Percentiles rank a stretch among this genome's conserved stretches.
Conservation (phyloP, 257 asterid genomes). For the Verbascum thapsus region DNA sequence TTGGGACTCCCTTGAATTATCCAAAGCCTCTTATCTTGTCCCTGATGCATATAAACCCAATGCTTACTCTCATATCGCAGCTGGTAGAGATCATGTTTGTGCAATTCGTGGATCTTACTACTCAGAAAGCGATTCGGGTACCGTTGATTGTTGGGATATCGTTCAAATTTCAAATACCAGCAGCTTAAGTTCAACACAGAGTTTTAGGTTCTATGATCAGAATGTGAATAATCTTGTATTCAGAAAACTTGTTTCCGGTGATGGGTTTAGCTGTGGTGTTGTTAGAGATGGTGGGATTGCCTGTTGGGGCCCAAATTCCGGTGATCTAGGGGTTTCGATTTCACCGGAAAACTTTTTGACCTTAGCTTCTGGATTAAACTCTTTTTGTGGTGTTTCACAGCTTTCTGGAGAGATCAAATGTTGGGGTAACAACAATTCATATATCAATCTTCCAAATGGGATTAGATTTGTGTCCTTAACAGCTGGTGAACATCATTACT, state of each 20-base stretch:
- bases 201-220: constrained; percentile 51
- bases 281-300: constrained; percentile 54
- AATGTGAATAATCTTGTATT: constrained; percentile 41
- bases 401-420: constrained; percentile 64
- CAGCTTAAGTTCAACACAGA: constrained; percentile 46
- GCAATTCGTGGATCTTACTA: constrained; percentile 77
- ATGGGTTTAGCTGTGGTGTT: constrained; percentile 80
- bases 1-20: constrained; percentile 55
- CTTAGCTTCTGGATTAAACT: constrained; percentile 59
- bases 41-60: constrained; percentile 47
- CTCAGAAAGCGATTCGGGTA: constrained; percentile 55
- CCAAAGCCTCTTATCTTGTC: constrained; percentile 60
- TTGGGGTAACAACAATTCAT: constrained; percentile 60
- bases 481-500: constrained; percentile 72
- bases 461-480: constrained; percentile 64
- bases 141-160: constrained; percentile 90
- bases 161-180: constrained; percentile 35
- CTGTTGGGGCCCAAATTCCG: constrained; percentile 85
- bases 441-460: constrained; percentile 47
- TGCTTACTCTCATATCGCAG: constrained; percentile 68
- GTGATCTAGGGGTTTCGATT: constrained; percentile 40
- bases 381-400: constrained; percentile 69
- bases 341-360: constrained; percentile 38
- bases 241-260: constrained; percentile 71
- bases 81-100: constrained; percentile 84